Evolutionary conservation across 768 basidiomycete genomes (phyloP), one percentile per base, ranked within the genome.

Genomic region (Leucogyrophana mollusca): DNA sequence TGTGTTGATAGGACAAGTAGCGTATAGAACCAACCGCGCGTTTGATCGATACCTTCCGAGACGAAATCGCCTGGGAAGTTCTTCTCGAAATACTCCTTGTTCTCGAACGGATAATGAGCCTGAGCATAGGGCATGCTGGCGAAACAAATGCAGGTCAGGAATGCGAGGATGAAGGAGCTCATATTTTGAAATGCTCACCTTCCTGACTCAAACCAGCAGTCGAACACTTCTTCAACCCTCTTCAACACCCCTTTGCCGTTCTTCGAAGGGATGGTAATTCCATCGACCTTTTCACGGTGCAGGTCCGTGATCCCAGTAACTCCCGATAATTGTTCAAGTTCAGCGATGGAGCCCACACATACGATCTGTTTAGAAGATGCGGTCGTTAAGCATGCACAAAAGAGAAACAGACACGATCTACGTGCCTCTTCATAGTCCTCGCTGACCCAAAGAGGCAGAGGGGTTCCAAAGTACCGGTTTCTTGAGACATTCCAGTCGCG

Each of bases 161-260:
- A 9, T 42, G 13, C 32, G 39, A 30, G n/a, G 5, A 37, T 21
- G 20, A 30, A 46, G 14, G 8, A 3, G 9, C 8, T n/a, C n/a
- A n/a, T n/a, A n/a, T n/a, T n/a, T n/a, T n/a, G n/a, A n/a, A 4
- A 39, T 27, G 56, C 80, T 51, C 54, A 93, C 93, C 90, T 93
- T 71, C 96, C 96, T 4, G 95, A 98, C 70, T 99, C 96, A 61
- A 99, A 99, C 96, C 96, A 99, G 60, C 96, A 99, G 62, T 99
- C 96, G 61, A 99, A 98, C 30, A 99, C 93, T 65, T 98, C 96
- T 49, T 96, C 91, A n/a, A 97, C 77, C 40, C 96, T 85, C 67
- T 79, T 90, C 18, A 99, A 70, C 9, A 68, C 67, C 13, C 95
- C 95, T 57, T 91, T 94, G 43, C 94, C 95, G 63, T 80, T 69